Evolutionary conservation across 768 basidiomycete genomes (phyloP), one percentile per base, ranked within the genome.

Genomic region (Scleroderma citrinum): DNA sequence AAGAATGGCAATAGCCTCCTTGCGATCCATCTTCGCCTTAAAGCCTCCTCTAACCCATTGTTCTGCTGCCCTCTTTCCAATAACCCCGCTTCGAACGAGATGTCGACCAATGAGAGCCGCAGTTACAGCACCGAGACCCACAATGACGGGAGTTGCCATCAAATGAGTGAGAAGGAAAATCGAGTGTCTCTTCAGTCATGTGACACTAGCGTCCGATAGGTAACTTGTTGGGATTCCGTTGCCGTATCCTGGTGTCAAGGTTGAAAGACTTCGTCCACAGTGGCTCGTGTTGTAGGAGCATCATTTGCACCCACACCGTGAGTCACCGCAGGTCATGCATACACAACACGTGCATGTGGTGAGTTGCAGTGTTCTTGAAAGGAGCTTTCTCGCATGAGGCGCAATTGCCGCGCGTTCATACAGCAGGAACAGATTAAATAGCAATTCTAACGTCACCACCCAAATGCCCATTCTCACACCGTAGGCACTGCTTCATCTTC

Each of bases 1-100:
- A 37, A 99, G 78, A 59, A 99, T 84, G 51, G 83, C 80, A 51
- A 92, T 79, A 6, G 96, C 96, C 71, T 98, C 96, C 52, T 82
- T 87, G 58, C 89, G 76, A 64, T 98, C 95, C 94, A 98, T 98
- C 76, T 92, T 96, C 23, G 81, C 75, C 63, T 83, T 85, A 79
- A 99, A 99, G 7, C 96, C 95, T 48, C 95, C 95, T 69, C 85
- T 92, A 16, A 75, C 83, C 82, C 91, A 98, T 64, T 94, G 78
- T 37, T 92, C 85, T 12, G 83, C 84, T 20, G 71, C 73, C 56
- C 71, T 77, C 12, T 78, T 84, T 23, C 76, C 68, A 54, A 84
- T 72, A 5, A 78, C 55, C 2, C 85, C 85, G 20, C 75, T 75
- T 37, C 83, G 77, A 38, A 92, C 58, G 12, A 90, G 67, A 39